Percentiles rank a stretch among this genome's conserved stretches.
These are phyloP conservation scores for Candida michaelii DNA, from an alignment of 805 yeast species.

Conservation along the genomic window DNA sequence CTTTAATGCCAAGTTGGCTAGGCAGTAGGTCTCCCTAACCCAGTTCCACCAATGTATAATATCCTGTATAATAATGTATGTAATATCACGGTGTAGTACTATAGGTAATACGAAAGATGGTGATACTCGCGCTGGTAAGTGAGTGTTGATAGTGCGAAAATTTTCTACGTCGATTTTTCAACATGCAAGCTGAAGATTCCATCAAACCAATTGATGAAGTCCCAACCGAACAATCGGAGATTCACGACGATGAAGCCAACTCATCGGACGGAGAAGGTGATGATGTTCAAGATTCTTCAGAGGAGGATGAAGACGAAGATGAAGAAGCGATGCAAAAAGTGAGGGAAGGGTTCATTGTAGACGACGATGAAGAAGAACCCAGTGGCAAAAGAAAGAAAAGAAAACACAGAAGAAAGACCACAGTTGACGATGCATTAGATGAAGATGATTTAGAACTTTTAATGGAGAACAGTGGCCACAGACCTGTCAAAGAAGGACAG, in stretches of 20 bases:
- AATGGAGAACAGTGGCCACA: constrained; percentile 86
- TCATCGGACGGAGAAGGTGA: constrained; percentile 36
- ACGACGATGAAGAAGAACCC: constrained; percentile 72
- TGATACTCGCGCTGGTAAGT: not conserved
- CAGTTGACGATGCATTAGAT: constrained; percentile 68
- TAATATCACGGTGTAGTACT: too few relatives aligned
- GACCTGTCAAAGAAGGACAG: constrained; percentile 44
- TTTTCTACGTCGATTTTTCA: constrained; percentile 2
- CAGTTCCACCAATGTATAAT: too few relatives aligned
- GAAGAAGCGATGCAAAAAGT: constrained; percentile 84
- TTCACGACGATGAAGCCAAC: constrained; percentile 27
- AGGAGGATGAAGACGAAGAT: constrained; percentile 84
- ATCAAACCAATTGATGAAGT: not conserved
- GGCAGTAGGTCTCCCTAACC: constrained; percentile 2
- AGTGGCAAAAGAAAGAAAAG: constrained; percentile 28
- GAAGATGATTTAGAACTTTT: constrained; percentile 93
- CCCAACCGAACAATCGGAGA: constrained; percentile 32
- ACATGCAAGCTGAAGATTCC: constrained; percentile 8
- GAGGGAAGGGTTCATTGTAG: constrained; percentile 91
- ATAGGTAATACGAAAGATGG: too few relatives aligned
- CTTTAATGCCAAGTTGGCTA: constrained; percentile 61
- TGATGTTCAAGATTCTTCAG: constrained; percentile 61
- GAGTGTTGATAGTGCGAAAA: not conserved
- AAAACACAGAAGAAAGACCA: constrained; percentile 42
- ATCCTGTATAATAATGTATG: too few relatives aligned